Evolutionary conservation across 768 basidiomycete species (phyloP).

Genomic region (Suillus subluteus): DNA sequence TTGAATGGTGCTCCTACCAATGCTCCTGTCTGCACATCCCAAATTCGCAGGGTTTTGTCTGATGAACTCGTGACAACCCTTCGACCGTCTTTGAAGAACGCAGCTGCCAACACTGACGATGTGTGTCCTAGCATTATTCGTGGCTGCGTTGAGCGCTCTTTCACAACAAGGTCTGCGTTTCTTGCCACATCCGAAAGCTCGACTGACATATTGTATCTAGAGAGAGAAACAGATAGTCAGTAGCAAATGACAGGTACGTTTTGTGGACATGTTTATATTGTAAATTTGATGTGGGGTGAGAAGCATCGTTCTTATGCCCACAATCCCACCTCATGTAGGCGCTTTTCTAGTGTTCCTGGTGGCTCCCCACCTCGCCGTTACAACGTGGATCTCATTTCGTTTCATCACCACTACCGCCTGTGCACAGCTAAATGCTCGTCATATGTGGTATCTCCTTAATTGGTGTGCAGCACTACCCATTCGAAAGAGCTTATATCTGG

Average conservation of each 20-base stretch:
- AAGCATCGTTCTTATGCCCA: neutral
- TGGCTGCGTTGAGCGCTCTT: neutral
- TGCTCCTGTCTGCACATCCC: slow-evolving; percentile 4
- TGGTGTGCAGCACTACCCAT: neutral
- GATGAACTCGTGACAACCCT: neutral
- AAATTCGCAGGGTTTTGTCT: slow-evolving; percentile 7
- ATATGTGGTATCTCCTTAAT: neutral
- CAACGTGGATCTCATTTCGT: neutral
- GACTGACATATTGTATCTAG: neutral
- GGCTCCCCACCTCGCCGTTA: neutral
- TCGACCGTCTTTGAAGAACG: slow-evolving; percentile 6
- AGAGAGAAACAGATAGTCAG: neutral
- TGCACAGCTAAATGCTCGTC: neutral
- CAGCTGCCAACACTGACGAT: neutral
- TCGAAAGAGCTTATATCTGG: neutral
- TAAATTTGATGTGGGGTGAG: neutral
- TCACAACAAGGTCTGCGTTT: neutral
- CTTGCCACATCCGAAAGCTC: neutral
- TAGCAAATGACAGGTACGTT: neutral
- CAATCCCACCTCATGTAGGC: neutral
- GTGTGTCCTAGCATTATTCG: neutral
- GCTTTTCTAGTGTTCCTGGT: neutral
- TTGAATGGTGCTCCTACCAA: slow-evolving; percentile 6
- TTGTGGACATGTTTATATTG: neutral
- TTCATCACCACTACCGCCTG: neutral